A percentile compares a stretch with the other conserved stretches of the same genome.
Conservation (phyloP, 129 eudicot species). For the Escallonia herrerae region DNA sequence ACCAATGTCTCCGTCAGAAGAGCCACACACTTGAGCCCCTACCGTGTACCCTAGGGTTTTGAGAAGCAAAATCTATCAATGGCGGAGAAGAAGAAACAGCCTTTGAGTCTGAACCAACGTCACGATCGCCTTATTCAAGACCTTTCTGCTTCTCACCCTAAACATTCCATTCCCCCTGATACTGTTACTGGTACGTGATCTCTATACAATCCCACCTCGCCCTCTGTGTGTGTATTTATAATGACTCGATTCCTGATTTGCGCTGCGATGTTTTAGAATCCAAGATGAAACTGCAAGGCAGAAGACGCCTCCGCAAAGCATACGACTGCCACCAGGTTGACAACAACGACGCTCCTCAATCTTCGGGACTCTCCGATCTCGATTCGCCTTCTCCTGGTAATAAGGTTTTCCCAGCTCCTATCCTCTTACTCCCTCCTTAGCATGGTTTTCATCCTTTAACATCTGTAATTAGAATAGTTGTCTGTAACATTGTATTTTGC, state of each 20-base stretch:
- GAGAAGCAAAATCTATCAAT: slow-evolving; percentile 5
- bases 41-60: neutral
- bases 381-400: slow-evolving; percentile 42
- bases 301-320: slow-evolving; percentile 9
- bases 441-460: no score
- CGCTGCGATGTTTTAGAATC: neutral
- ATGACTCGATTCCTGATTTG: neutral
- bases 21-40: neutral
- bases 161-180: slow-evolving; percentile 3
- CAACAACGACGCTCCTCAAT: slow-evolving; percentile 34
- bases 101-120: slow-evolving; percentile 79
- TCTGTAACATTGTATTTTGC: neutral
- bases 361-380: slow-evolving; percentile 33
- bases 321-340: neutral
- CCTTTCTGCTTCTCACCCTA: slow-evolving; percentile 44
- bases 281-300: slow-evolving; percentile 5
- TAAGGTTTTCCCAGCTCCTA: neutral
- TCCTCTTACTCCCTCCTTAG: neutral
- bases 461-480: neutral
- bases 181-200: slow-evolving; percentile 1
- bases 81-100: slow-evolving; percentile 45
- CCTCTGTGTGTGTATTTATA: neutral
- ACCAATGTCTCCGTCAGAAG: no score
- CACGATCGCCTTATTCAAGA: slow-evolving; percentile 42
- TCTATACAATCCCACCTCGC: neutral